Evolutionary conservation across 495 filamentous ascomycete genomes (phyloP), one percentile per base, ranked within the genome.

Genomic region (Lasiosphaeriaceae sp.): DNA sequence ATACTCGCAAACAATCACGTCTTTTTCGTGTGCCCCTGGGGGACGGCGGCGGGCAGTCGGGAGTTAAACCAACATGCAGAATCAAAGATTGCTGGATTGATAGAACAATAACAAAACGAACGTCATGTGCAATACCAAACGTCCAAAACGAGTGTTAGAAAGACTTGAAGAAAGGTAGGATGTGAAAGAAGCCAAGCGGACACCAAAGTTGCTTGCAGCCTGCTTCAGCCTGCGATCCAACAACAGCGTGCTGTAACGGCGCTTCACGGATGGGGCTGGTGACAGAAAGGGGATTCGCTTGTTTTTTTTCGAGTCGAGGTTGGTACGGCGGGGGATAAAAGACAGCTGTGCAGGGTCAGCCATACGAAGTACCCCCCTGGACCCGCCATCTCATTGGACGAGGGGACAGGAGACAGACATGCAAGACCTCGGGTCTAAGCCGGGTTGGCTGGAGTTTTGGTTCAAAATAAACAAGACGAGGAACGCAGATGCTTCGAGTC

Each of bases 401-500:
- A 31, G 26, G 26, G 9, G 26, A 31, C 3, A 4, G 3, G 26
- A 31, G 50, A 37, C 23, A 14, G 34, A 45, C 39, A 43, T 43
- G 47, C 34, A 21, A 29, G 16, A 16, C 47, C 39, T 47, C 55
- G 55, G 53, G 54, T 61, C 62, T 56, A 57, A 63, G 60, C 53
- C 63, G 11, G 54, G 47, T 54, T 57, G 54, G 57, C 45, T 58
- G 57, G 52, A 55, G 48, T 50, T 46, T 48, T 57, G 53, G 58
- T 66, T 63, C 66, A 66, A 62, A 68, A 68, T 50, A 68, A 67
- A 70, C 66, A 66, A 63, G 56, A 47, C 54, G 50, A 67, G 60
- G 66, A 63, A 67, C 56, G 60, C 60, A 62, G 34, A 31, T 31
- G 26, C 26, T 31, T 9, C 26, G 26, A 31, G 4, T 31, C 26